Evolutionary conservation across 805 yeast species (phyloP).

Genomic region (Nakazawaea laoshanensis): DNA sequence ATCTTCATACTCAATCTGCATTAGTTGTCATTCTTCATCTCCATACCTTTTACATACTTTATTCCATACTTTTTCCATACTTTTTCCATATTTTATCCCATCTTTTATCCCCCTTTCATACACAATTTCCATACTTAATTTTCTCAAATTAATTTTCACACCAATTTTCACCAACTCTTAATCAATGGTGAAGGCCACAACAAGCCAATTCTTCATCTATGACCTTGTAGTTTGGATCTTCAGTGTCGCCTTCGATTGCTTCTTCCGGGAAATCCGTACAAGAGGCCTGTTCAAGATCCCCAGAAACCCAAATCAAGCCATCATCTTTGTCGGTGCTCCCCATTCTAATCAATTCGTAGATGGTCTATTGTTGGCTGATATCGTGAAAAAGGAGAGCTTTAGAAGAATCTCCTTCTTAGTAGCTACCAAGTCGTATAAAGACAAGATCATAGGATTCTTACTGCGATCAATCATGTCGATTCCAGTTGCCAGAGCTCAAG

Average conservation of each 20-base stretch:
- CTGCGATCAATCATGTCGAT: conserved; percentile 74
- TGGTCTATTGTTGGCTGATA: conserved; percentile 69
- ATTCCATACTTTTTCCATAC: too few relatives aligned
- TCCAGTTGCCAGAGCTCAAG: conserved; percentile 92
- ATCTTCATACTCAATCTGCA: too few relatives aligned
- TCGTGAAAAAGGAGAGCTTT: conserved; percentile 45
- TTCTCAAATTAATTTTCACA: too few relatives aligned
- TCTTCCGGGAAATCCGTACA: conserved; percentile 67
- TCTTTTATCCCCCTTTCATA: too few relatives aligned
- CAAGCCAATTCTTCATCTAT: conserved; percentile 24
- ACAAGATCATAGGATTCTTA: conserved; percentile 59
- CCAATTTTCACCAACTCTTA: too few relatives aligned
- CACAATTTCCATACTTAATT: too few relatives aligned
- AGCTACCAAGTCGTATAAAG: conserved; percentile 42
- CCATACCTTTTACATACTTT: too few relatives aligned
- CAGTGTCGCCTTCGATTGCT: conserved; percentile 39
- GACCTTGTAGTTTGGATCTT: conserved; percentile 47
- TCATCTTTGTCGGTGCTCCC: conserved; percentile 76
- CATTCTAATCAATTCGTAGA: conserved; percentile 85
- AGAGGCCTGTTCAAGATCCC: conserved; percentile 64
- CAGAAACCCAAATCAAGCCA: conserved; percentile 39
- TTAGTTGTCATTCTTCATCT: too few relatives aligned
- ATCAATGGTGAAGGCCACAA: too few relatives aligned
- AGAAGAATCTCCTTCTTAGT: conserved; percentile 44
- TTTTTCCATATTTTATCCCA: too few relatives aligned